phyloP scores from a whole-genome alignment of 2,329 filamentous ascomycete genomes.

The Fusarium temperatum region DNA sequence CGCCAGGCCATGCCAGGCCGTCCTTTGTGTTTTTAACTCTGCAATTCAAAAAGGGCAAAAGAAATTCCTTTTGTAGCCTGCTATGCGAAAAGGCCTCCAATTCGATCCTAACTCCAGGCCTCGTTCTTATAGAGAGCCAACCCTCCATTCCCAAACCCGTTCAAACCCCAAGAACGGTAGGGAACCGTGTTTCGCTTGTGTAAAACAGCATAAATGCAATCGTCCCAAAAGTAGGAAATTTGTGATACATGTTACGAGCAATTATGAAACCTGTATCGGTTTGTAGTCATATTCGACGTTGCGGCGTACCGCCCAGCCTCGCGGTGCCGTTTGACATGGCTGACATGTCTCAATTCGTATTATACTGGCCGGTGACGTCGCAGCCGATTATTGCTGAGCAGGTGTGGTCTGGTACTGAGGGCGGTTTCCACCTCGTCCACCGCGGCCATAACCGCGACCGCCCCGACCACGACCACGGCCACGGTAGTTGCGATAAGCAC shows the following conservation, averaged over 20 bases:
- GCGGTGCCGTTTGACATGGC: background rate
- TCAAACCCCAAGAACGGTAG: constrained; percentile 18
- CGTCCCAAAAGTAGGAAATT: constrained; percentile 33
- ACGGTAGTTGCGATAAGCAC: constrained; percentile 78
- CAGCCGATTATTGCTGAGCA: constrained; percentile 41
- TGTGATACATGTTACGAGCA: constrained; percentile 46
- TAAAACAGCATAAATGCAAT: constrained; percentile 34
- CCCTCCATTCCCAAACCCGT: constrained; percentile 24
- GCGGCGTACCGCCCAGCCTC: background rate
- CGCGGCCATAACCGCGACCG: constrained; percentile 51
- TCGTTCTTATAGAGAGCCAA: constrained; percentile 28
- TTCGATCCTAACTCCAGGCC: constrained; percentile 43
- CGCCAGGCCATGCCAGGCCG: constrained; percentile 38
- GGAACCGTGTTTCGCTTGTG: constrained; percentile 22
- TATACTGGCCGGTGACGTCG: background rate
- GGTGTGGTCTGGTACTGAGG: constrained; percentile 45
- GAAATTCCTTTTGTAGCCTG: constrained; percentile 32
- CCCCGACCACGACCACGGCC: constrained; percentile 75
- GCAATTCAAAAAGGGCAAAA: constrained; percentile 41
- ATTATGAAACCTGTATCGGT: constrained; percentile 23
- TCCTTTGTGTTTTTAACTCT: constrained; percentile 24
- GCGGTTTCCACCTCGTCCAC: constrained; percentile 52
- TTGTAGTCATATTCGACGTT: constrained; percentile 4
- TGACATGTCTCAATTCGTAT: background rate
- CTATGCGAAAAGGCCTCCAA: constrained; percentile 30